Evolutionary conservation across 495 filamentous ascomycete genomes (phyloP).

Genomic region (Neurospora sublineolata): DNA sequence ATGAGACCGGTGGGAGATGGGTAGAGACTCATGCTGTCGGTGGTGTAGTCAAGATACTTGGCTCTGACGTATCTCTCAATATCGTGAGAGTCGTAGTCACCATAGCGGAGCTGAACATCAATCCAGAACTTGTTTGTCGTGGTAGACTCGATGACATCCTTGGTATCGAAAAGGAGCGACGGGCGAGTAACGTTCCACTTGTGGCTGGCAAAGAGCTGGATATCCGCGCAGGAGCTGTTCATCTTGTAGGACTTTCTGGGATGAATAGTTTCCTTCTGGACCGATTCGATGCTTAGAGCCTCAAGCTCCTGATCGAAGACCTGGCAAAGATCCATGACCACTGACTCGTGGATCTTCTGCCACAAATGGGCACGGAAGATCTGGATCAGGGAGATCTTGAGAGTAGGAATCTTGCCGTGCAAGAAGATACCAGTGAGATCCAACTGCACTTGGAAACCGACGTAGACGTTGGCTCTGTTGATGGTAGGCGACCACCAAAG

Average conservation of each 20-base stretch:
- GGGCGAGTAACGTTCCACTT: constrained; percentile 98
- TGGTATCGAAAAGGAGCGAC: constrained; percentile 88
- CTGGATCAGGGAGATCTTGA: constrained; percentile 98
- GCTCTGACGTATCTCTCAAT: constrained; percentile 96
- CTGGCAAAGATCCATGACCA: constrained; percentile 98
- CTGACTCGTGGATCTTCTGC: constrained; percentile 99
- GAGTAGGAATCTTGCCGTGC: constrained; percentile 96
- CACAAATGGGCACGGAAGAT: constrained; percentile 99
- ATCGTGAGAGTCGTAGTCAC: constrained; percentile 98
- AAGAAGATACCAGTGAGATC: constrained; percentile 99
- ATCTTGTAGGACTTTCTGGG: constrained; percentile 99
- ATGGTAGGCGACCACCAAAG: constrained; percentile 94
- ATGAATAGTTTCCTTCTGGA: constrained; percentile 99
- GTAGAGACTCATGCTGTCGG: constrained; percentile 98
- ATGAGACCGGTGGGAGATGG: constrained; percentile 95
- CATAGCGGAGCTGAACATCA: constrained; percentile 94
- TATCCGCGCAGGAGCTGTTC: constrained; percentile 99
- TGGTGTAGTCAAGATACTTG: constrained; percentile 98
- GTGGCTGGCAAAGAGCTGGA: constrained; percentile 92
- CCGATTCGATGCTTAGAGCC: constrained; percentile 91
- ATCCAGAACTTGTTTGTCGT: constrained; percentile 99
- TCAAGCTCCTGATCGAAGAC: constrained; percentile 99
- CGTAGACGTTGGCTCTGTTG: constrained; percentile 68
- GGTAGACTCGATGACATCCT: constrained; percentile 88
- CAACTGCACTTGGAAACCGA: constrained; percentile 98